These are phyloP conservation scores for Suillus weaverae DNA, from an alignment of 768 basidiomycete genomes.

Conservation along the genomic window DNA sequence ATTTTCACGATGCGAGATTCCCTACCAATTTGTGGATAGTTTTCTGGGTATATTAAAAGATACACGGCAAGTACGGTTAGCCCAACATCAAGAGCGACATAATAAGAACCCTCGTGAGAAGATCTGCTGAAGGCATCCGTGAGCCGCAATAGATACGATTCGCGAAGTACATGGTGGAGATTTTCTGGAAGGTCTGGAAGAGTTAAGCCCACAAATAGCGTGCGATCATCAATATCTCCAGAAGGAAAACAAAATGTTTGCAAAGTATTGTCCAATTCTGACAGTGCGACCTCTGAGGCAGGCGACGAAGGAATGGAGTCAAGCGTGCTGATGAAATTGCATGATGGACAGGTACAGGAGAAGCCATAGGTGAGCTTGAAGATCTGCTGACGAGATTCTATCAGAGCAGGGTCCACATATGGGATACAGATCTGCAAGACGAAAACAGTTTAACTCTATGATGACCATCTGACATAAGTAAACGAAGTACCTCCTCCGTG, in stretches of 20 bases:
- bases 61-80: conserved; percentile 65
- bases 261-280: conserved; percentile 32
- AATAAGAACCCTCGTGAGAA: conserved; percentile 67
- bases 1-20: conserved; percentile 3
- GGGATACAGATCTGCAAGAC: conserved; percentile 64
- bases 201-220: conserved; percentile 2
- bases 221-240: conserved; percentile 17
- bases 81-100: conserved; percentile 53
- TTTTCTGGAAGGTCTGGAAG: conserved; percentile 31
- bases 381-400: conserved; percentile 58
- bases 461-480: conserved; percentile 2
- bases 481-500: conserved; percentile 63
- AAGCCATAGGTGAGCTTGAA: conserved; percentile 69
- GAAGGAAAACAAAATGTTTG: conserved; percentile 40
- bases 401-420: conserved; percentile 76
- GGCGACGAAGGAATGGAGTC: conserved; percentile 41
- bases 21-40: conserved; percentile 83
- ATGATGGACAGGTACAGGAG: conserved; percentile 60
- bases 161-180: conserved; percentile 43
- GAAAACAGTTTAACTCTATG: not conserved
- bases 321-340: conserved; percentile 43
- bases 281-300: conserved; percentile 16
- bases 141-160: conserved; percentile 55
- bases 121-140: conserved; percentile 65
- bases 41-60: conserved; percentile 65